These are phyloP conservation scores for Perilla frutescens DNA, from an alignment of 257 asterid species.

Conservation along the genomic window DNA sequence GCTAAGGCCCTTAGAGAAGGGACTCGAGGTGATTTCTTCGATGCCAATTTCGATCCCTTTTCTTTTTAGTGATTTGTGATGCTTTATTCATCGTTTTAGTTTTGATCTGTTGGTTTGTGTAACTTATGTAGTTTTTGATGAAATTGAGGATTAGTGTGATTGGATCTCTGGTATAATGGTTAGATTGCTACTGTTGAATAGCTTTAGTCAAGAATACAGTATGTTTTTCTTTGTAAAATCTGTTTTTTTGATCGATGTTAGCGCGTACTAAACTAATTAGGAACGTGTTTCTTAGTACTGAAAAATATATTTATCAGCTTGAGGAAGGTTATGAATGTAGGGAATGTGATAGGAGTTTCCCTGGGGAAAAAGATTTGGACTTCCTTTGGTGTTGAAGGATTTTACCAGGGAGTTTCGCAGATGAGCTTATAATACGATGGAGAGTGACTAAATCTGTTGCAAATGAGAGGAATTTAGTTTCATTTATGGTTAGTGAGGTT, in stretches of 20 bases:
- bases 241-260: not conserved
- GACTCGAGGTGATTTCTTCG: constrained; percentile 62
- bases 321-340: not conserved
- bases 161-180: constrained; percentile 14
- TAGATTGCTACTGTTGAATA: constrained; percentile 4
- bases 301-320: not conserved
- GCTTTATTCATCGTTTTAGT: not conserved
- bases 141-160: constrained; percentile 16
- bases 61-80: not conserved
- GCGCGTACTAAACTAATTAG: not conserved
- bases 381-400: not conserved
- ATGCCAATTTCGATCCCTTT: not conserved
- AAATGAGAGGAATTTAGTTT: not conserved
- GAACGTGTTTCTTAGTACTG: constrained; percentile 2
- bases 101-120: constrained; percentile 25
- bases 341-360: not conserved
- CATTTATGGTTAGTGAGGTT: not conserved
- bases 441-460: not conserved
- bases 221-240: not conserved
- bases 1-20: constrained; percentile 90
- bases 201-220: not conserved
- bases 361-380: not conserved
- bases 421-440: not conserved
- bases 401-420: not conserved
- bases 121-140: not conserved